Evolutionary conservation across 371 early-diverging fungal species (phyloP).

Genomic region (Capillidium heterosporum): DNA sequence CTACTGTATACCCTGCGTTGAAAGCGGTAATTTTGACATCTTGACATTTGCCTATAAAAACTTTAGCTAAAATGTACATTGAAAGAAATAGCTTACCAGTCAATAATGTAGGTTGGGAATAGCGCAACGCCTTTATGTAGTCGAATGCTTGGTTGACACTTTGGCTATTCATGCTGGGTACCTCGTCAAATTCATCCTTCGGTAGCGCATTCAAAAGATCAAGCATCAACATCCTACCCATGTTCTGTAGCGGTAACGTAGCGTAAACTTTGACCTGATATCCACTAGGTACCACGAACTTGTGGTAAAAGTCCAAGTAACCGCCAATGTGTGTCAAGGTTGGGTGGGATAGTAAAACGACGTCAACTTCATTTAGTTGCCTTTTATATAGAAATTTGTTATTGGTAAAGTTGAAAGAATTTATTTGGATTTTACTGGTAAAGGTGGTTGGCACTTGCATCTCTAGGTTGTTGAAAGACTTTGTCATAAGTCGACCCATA

Average conservation of each 20-base stretch:
- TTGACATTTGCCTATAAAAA: slow-evolving; percentile 42
- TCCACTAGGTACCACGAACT: background rate
- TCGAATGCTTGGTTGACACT: slow-evolving; percentile 77
- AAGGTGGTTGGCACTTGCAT: too few species aligned
- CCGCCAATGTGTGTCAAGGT: too few species aligned
- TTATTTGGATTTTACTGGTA: too few species aligned
- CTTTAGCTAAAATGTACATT: background rate
- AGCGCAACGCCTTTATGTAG: slow-evolving; percentile 62
- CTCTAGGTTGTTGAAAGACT: too few species aligned
- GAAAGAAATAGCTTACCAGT: slow-evolving; percentile 18
- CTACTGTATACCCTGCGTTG: slow-evolving; percentile 91
- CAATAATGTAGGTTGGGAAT: slow-evolving; percentile 74
- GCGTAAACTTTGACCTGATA: slow-evolving; percentile 67
- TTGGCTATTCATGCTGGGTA: slow-evolving; percentile 42
- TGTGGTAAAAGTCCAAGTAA: too few species aligned
- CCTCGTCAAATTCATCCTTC: slow-evolving; percentile 24
- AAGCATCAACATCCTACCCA: slow-evolving; percentile 77
- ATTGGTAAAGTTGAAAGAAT: too few species aligned
- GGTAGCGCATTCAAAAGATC: slow-evolving; percentile 42
- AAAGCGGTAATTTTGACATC: slow-evolving; percentile 84
- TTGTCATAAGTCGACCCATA: too few species aligned
- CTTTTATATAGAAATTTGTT: too few species aligned
- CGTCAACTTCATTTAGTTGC: too few species aligned
- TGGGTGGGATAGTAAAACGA: background rate
- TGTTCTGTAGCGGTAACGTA: slow-evolving; percentile 82